Evolutionary conservation across 176 grass and related monocot genomes (phyloP).

Genomic region (Urochloa ruziziensis): DNA sequence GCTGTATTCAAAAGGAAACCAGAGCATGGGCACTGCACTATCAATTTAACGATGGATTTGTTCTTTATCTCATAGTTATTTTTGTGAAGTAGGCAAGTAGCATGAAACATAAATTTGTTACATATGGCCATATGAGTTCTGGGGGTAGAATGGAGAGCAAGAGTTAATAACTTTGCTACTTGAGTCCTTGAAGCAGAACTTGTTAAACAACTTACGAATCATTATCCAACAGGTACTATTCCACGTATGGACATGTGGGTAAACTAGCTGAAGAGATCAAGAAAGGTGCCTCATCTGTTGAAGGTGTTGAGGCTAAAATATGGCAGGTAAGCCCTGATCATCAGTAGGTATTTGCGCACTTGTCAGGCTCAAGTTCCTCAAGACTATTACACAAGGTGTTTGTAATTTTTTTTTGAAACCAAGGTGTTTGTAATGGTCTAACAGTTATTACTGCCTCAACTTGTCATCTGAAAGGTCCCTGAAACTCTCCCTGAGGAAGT

Average conservation of each 20-base stretch:
- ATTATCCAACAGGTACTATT: constrained; percentile 70
- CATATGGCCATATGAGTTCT: background rate
- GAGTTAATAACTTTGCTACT: background rate
- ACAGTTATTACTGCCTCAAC: background rate
- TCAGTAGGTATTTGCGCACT: background rate
- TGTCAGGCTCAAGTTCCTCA: background rate
- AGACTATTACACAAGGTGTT: background rate
- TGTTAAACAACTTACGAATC: background rate
- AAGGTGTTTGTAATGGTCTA: no score
- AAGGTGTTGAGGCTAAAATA: constrained; percentile 83
- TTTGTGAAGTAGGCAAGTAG: background rate
- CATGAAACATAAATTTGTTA: background rate
- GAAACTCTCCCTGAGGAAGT: constrained; percentile 81
- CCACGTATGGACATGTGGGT: constrained; percentile 83
- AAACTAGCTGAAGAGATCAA: constrained; percentile 88
- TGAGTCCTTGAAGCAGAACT: background rate
- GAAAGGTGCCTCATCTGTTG: constrained; percentile 74
- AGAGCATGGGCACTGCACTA: background rate
- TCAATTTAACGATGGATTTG: background rate
- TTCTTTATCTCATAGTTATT: background rate
- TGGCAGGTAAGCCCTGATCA: constrained; percentile 59
- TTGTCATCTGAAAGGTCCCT: constrained; percentile 57
- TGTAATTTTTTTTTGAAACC: no score
- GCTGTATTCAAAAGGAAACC: background rate
- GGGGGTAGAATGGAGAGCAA: background rate